A percentile compares a stretch with the other conserved stretches of the same genome.
Conservation (phyloP, 1,139 yeast genomes). For the Yueomyces sp. region DNA sequence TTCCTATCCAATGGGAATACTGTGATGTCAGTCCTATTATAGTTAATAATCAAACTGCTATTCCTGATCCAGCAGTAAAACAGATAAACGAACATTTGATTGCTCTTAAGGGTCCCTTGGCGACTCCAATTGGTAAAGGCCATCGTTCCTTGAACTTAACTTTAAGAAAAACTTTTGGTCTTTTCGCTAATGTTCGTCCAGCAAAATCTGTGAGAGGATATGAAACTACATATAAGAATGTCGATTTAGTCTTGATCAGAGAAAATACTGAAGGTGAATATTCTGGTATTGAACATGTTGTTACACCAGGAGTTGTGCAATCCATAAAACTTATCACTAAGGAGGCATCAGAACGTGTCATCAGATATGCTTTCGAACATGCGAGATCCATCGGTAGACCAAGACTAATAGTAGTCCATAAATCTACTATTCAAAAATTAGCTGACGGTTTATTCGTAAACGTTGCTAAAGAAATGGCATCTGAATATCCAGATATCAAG, state of each 20-base stretch:
- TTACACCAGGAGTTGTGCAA: constrained; percentile 97
- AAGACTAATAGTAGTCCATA: constrained; percentile 89
- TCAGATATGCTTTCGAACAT: constrained; percentile 93
- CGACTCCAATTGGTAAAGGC: constrained; percentile 98
- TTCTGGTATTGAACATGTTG: constrained; percentile 97
- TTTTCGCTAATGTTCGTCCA: constrained; percentile 96
- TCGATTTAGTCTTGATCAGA: constrained; percentile 91
- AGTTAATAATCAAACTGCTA: constrained; percentile 86
- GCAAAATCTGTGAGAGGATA: constrained; percentile 88
- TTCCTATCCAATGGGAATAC: constrained; percentile 94
- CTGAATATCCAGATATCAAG: constrained; percentile 84
- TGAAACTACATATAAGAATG: constrained; percentile 89
- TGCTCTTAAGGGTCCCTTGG: constrained; percentile 95
- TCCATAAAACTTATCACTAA: constrained; percentile 94
- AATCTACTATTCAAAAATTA: constrained; percentile 95
- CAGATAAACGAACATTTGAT: constrained; percentile 86
- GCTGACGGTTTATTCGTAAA: constrained; percentile 94
- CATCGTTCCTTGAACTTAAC: constrained; percentile 96
- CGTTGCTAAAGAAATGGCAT: constrained; percentile 78
- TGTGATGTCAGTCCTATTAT: constrained; percentile 92
- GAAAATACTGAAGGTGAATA: constrained; percentile 99
- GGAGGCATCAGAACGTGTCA: constrained; percentile 91
- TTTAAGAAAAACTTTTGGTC: constrained; percentile 88
- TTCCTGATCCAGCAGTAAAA: constrained; percentile 85
- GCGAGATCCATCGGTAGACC: constrained; percentile 84